Conservation (phyloP, 129 eudicot species). For the Calendula officinalis region DNA sequence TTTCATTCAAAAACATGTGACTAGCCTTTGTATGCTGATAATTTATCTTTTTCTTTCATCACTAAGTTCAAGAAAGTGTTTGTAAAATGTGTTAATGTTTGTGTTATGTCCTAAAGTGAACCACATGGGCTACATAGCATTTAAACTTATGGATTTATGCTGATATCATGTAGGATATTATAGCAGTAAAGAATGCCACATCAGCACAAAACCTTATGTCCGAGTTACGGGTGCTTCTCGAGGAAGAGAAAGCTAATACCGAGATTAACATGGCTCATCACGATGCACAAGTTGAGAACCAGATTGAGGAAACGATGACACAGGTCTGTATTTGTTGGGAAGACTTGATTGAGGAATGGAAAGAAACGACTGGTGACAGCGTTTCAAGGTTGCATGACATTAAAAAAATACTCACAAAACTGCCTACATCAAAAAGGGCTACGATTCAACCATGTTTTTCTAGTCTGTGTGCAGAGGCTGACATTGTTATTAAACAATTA, state of each 20-base stretch:
- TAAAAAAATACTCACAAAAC: background rate
- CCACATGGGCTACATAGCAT: too few relatives aligned
- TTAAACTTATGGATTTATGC: too few relatives aligned
- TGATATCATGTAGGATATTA: background rate
- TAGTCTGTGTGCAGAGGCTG: constrained; percentile 13
- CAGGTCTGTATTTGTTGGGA: background rate
- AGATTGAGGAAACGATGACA: background rate
- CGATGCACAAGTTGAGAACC: background rate
- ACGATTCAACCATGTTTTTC: background rate
- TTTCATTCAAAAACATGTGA: background rate
- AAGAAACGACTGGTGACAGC: background rate
- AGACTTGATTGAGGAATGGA: background rate
- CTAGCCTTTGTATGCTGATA: background rate
- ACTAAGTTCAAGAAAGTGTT: too few relatives aligned
- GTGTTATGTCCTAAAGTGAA: too few relatives aligned
- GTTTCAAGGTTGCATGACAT: background rate
- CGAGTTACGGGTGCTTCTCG: background rate
- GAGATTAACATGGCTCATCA: background rate
- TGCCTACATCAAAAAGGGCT: constrained; percentile 1
- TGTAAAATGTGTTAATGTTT: too few relatives aligned
- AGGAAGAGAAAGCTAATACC: background rate
- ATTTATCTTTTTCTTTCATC: too few relatives aligned
- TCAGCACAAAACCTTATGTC: background rate
- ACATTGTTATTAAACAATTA: background rate
- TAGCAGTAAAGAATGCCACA: background rate